Conservation (phyloP, 2,329 filamentous ascomycete species). For the Fusarium goolgardi region DNA sequence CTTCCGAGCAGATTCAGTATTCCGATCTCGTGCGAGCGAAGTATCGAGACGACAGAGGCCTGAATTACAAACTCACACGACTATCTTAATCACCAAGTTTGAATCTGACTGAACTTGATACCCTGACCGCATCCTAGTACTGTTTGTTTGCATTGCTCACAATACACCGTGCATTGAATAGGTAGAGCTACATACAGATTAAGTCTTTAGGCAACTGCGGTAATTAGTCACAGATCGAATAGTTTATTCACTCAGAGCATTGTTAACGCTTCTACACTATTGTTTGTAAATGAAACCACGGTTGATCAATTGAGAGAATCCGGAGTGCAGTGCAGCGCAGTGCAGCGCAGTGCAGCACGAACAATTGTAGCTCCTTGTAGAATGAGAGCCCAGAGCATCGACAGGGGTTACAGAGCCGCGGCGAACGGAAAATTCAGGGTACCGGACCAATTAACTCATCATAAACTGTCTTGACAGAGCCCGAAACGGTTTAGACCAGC, state of each 20-base stretch:
- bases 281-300: slow-evolving; percentile 5
- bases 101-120: slow-evolving; percentile 29
- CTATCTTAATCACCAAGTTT: slow-evolving; percentile 23
- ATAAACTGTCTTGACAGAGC: slow-evolving; percentile 31
- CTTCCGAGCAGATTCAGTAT: slow-evolving; percentile 32
- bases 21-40: slow-evolving; percentile 40
- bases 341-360: slow-evolving; percentile 5
- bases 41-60: slow-evolving; percentile 4
- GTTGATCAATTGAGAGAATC: slow-evolving; percentile 29
- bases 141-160: slow-evolving; percentile 2
- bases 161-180: not conserved
- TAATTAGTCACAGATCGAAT: too few species aligned
- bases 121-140: slow-evolving; percentile 5
- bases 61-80: slow-evolving; percentile 35
- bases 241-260: not conserved
- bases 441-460: slow-evolving; percentile 46
- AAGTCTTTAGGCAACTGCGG: not conserved
- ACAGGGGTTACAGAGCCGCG: slow-evolving; percentile 38
- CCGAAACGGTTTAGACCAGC: slow-evolving; percentile 47
- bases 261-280: not conserved
- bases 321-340: slow-evolving; percentile 29
- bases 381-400: slow-evolving; percentile 14
- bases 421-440: slow-evolving; percentile 47
- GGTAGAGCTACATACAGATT: not conserved
- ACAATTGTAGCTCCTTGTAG: slow-evolving; percentile 34